Percentiles rank a stretch among this genome's conserved stretches.
Evolutionary conservation across 2,329 filamentous ascomycete species (phyloP).

Genomic region (Passalora sequoiae): DNA sequence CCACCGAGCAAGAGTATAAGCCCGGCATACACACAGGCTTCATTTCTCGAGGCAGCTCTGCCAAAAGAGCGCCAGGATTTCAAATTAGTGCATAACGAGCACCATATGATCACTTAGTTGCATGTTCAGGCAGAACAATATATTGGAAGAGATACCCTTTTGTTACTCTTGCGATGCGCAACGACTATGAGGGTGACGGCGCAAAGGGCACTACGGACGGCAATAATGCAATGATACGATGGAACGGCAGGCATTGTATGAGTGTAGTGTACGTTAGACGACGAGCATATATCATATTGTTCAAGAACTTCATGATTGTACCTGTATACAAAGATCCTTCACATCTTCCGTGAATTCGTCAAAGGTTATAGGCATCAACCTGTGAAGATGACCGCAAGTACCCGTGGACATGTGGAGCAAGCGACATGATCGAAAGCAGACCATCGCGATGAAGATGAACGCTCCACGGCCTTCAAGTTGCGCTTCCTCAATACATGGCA

Average conservation of each 20-base stretch:
- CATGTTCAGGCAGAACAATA: background rate
- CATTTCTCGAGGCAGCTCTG: background rate
- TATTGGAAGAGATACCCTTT: constrained; percentile 5
- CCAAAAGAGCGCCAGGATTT: background rate
- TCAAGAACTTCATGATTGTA: too few species aligned
- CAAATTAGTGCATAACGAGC: background rate
- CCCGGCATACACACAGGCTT: constrained; percentile 5
- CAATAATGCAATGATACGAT: constrained; percentile 1
- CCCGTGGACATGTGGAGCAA: too few species aligned
- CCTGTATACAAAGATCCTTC: too few species aligned
- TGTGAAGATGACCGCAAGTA: too few species aligned
- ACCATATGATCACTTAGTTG: background rate
- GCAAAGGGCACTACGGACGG: background rate
- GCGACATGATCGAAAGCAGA: background rate
- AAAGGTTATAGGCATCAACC: too few species aligned
- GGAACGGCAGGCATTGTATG: background rate
- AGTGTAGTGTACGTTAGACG: background rate
- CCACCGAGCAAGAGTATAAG: background rate
- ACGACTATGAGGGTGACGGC: background rate
- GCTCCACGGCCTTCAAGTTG: too few species aligned
- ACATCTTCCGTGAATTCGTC: too few species aligned
- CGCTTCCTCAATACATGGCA: too few species aligned
- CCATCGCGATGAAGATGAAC: too few species aligned
- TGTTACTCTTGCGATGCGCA: too few species aligned
- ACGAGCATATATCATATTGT: too few species aligned